Conservation (phyloP, 192 early-diverging fungal genomes). For the Glomus cerebriforme region DNA sequence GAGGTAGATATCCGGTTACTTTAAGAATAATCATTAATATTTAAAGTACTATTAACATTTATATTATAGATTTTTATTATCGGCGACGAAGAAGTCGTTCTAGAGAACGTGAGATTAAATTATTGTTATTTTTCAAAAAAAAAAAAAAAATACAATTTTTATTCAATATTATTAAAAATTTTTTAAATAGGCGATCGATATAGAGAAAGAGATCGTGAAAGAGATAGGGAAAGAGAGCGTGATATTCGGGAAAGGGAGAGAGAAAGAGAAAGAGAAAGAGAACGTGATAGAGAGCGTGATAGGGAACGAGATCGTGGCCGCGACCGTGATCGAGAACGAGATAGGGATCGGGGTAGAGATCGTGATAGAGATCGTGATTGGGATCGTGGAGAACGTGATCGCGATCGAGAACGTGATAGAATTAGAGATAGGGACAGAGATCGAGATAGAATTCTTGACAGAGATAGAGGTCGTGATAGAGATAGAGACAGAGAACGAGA, state of each 20-base stretch:
- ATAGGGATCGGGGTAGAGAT: constrained; percentile 6
- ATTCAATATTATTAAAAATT: background rate
- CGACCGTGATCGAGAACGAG: constrained; percentile 2
- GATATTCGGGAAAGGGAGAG: background rate
- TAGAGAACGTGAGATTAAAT: background rate
- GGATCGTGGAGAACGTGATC: constrained; percentile 40
- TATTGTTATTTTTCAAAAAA: background rate
- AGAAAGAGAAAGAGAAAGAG: constrained; percentile 13
- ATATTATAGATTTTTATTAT: constrained; percentile 25
- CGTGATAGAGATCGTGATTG: constrained; percentile 15
- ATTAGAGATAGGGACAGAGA: constrained; percentile 38
- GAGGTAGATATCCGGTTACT: background rate
- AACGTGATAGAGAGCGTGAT: constrained; percentile 18
- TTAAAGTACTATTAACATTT: constrained; percentile 10
- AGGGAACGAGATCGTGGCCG: constrained; percentile 22
- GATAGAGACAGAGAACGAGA: background rate
- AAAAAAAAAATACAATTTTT: background rate
- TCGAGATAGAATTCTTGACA: constrained; percentile 8
- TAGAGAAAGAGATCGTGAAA: constrained; percentile 24
- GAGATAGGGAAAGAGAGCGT: background rate
- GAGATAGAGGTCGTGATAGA: background rate
- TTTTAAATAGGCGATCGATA: constrained; percentile 26
- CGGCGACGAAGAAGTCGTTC: constrained; percentile 35
- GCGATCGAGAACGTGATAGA: constrained; percentile 49
- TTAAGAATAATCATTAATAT: background rate